A percentile compares a stretch with the other conserved stretches of the same genome.
Evolutionary conservation across 768 basidiomycete genomes (phyloP).

Genomic region (Amanita phalloides): DNA sequence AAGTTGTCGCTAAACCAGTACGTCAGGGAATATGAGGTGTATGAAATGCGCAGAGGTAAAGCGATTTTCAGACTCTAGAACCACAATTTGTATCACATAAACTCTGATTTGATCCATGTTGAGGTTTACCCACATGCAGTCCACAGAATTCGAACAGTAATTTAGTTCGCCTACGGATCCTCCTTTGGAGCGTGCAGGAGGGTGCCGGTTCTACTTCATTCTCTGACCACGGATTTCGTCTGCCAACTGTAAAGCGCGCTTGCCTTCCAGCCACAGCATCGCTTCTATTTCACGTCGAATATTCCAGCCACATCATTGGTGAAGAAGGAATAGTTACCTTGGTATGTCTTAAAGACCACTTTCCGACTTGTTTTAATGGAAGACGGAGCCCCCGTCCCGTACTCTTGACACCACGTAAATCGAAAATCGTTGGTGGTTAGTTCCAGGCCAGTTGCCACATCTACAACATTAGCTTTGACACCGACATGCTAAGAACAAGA

Average conservation of each 20-base stretch:
- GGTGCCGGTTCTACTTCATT: not conserved
- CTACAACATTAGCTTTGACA: conserved; percentile 63
- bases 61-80: too few relatives aligned
- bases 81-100: too few relatives aligned
- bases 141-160: too few relatives aligned
- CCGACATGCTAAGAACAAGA: conserved; percentile 48
- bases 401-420: conserved; percentile 56
- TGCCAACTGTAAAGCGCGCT: conserved; percentile 60
- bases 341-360: conserved; percentile 62
- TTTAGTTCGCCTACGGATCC: not conserved
- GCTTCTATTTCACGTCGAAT: conserved; percentile 39
- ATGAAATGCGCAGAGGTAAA: too few relatives aligned
- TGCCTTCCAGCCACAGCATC: conserved; percentile 79
- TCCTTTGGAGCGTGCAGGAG: not conserved
- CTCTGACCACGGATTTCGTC: conserved; percentile 38
- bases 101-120: too few relatives aligned
- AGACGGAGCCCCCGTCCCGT: conserved; percentile 17
- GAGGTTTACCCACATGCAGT: too few relatives aligned
- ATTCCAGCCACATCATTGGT: conserved; percentile 8
- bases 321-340: conserved; percentile 28
- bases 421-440: conserved; percentile 67
- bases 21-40: too few relatives aligned
- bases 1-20: too few relatives aligned
- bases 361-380: conserved; percentile 20
- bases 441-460: conserved; percentile 53